phyloP scores from a whole-genome alignment of 495 filamentous ascomycete species.

The Aspergillus steynii region DNA sequence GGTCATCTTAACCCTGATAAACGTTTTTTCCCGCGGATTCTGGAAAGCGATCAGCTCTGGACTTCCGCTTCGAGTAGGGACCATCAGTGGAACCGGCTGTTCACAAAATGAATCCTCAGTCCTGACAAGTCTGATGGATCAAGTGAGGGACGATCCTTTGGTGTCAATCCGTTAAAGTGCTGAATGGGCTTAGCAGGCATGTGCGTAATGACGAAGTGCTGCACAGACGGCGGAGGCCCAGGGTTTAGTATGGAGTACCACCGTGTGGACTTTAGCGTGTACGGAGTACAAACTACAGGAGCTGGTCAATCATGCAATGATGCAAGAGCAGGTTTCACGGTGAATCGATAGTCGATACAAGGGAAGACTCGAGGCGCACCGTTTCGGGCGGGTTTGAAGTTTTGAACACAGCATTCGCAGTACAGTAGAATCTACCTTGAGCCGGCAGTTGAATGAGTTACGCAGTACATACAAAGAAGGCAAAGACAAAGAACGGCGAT shows the following conservation, averaged over 20 bases:
- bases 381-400: too few species aligned
- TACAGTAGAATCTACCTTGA: neutral
- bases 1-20: constrained; percentile 7
- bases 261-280: neutral
- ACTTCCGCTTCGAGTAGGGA: constrained; percentile 23
- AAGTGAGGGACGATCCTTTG: constrained; percentile 13
- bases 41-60: constrained; percentile 27
- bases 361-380: neutral
- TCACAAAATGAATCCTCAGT: constrained; percentile 6
- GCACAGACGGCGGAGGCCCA: neutral
- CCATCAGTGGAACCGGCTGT: constrained; percentile 33
- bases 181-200: neutral
- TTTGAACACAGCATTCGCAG: neutral
- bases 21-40: constrained; percentile 13
- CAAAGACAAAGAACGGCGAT: neutral
- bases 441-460: neutral
- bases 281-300: neutral
- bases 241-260: neutral
- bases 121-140: constrained; percentile 17
- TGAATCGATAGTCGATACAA: neutral
- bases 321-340: neutral
- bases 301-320: neutral
- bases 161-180: neutral
- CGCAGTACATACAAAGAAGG: neutral
- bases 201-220: constrained; percentile 1